Base-by-base conservation (phyloP, 108 stramenopile genomes). In the Cyclotella sp. region DNA sequence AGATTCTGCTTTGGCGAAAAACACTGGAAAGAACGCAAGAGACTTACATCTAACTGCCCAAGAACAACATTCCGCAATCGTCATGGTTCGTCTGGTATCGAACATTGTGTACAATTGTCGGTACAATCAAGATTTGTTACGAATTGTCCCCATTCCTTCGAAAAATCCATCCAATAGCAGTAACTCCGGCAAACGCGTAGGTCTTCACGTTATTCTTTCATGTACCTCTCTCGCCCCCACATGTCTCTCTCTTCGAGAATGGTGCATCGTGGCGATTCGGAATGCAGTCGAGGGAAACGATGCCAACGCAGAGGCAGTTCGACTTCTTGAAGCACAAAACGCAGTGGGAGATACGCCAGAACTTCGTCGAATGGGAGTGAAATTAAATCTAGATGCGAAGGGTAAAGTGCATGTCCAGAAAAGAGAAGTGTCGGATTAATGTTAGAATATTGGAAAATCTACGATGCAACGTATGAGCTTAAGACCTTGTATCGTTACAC, bases 241-340 rank as follows among this genome's bases (percentile, higher is more conserved):
- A 27, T 95, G 94, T 73, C 91, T 95, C 64, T 89, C 92, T 21
- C 68, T 95, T 13, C 87, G 94, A 43, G 94, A 95, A 52, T 95
- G 94, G 94, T 84, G 88, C 30, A 83, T 95, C 58, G 83, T 95
- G 43, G 92, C 92, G n/a, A 91, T 95, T 63, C 85, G 91, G 27
- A 90, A 93, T 84, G 83, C 82, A 9, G 71, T 95, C 26, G 88
- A 95, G 44, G 77, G 80, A 19, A 95, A 93, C 52, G 75, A 68
- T 34, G 78, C 73, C 11, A 95, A 95, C 71, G 88, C 87, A 70
- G 80, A 73, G 43, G 57, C 88, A 8, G 84, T 95, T 6, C 79
- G 81, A 55, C 54, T 81, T 40, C 67, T 95, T 19, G 88, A 92
- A 61, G 91, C 92, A n/a, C 85, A 93, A 64, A 75, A 87, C 65